Percentiles rank a stretch among this genome's conserved stretches.
phyloP scores from a whole-genome alignment of 1,284 basidiomycete genomes.

The Malassezia obtusa region DNA sequence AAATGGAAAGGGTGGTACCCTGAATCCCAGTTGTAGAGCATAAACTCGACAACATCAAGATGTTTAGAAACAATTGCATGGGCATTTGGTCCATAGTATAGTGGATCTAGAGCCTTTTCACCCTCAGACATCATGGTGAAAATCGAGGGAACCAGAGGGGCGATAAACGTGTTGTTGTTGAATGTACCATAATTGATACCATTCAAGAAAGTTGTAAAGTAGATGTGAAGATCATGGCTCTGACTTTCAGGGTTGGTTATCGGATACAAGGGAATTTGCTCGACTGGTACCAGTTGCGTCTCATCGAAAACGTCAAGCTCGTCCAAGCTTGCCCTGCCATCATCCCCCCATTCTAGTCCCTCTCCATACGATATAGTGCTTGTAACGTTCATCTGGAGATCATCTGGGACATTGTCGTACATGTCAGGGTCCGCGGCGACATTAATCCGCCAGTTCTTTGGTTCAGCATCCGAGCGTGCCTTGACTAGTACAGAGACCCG shows the following conservation, averaged over 20 bases:
- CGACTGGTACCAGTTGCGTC: constrained; percentile 49
- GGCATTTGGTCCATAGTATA: constrained; percentile 9
- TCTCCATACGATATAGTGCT: constrained; percentile 33
- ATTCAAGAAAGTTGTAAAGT: constrained; percentile 51
- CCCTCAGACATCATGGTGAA: constrained; percentile 3
- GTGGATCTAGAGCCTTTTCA: not conserved
- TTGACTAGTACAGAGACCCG: constrained; percentile 33
- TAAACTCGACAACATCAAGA: constrained; percentile 65
- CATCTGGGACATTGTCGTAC: constrained; percentile 46
- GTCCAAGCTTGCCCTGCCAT: constrained; percentile 1
- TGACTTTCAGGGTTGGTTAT: constrained; percentile 41
- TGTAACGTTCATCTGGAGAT: constrained; percentile 38
- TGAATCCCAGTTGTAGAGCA: constrained; percentile 65
- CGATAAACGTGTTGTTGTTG: constrained; percentile 48
- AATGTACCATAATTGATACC: constrained; percentile 45
- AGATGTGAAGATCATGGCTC: constrained; percentile 49
- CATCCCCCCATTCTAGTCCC: constrained; percentile 18
- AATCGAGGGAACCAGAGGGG: constrained; percentile 56
- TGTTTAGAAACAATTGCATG: constrained; percentile 63
- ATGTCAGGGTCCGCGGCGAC: constrained; percentile 68
- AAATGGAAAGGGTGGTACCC: constrained; percentile 58
- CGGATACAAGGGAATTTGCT: constrained; percentile 25
- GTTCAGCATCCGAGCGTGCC: constrained; percentile 65
- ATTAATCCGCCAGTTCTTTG: constrained; percentile 73
- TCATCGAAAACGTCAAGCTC: constrained; percentile 50